These are phyloP conservation scores for Maudiozyma serrabonitensis DNA, from an alignment of 805 yeast species.

Conservation along the genomic window DNA sequence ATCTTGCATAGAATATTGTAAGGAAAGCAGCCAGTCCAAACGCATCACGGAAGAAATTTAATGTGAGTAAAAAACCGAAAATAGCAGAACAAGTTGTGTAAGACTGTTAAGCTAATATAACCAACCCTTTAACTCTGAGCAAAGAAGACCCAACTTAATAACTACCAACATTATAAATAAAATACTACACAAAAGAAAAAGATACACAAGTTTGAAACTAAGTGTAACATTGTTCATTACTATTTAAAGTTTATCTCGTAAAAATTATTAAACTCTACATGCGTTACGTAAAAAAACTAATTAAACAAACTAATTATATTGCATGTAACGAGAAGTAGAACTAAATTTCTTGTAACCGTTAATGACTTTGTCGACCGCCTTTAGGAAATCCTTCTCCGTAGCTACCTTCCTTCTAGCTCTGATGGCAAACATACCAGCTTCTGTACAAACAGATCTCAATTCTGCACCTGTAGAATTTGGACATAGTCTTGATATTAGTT, in stretches of 20 bases:
- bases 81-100: too few relatives aligned
- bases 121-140: too few relatives aligned
- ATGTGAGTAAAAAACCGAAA: too few relatives aligned
- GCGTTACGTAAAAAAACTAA: neutral
- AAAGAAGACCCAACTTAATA: too few relatives aligned
- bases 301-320: conserved; percentile 54
- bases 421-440: conserved; percentile 99
- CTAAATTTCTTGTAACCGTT: conserved; percentile 97
- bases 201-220: too few relatives aligned
- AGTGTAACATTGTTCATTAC: too few relatives aligned
- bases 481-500: conserved; percentile 89
- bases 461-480: conserved; percentile 99
- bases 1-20: too few relatives aligned
- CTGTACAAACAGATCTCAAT: conserved; percentile 95
- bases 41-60: too few relatives aligned
- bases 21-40: too few relatives aligned
- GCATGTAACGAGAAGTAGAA: conserved; percentile 97
- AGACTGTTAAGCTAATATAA: too few relatives aligned
- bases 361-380: conserved; percentile 96
- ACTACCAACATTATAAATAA: neutral
- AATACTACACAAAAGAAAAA: too few relatives aligned
- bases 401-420: conserved; percentile 98
- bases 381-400: conserved; percentile 92
- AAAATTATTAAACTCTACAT: neutral
- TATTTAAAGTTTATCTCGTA: neutral